phyloP scores from a whole-genome alignment of 1,284 basidiomycete species.

The Inonotus hispidus region DNA sequence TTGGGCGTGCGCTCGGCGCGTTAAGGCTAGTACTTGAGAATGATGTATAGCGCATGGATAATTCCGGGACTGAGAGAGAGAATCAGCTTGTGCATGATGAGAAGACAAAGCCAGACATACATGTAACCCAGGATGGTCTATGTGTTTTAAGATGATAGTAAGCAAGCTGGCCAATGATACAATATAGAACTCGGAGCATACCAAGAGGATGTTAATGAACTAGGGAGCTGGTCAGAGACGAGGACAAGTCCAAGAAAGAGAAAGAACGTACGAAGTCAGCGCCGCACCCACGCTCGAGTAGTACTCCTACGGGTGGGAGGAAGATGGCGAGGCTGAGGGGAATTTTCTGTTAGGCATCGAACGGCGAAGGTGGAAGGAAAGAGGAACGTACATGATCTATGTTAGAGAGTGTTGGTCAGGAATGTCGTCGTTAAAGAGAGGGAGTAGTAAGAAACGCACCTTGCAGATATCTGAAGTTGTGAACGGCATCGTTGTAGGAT shows the following conservation, averaged over 20 bases:
- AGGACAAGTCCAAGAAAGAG: not conserved
- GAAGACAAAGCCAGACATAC: constrained; percentile 31
- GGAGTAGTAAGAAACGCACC: constrained; percentile 32
- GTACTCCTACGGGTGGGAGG: constrained; percentile 74
- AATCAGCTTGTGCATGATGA: not conserved
- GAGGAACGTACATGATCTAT: constrained; percentile 34
- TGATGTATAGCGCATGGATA: constrained; percentile 74
- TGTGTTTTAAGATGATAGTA: not conserved
- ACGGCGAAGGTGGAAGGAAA: constrained; percentile 23
- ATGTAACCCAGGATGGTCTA: constrained; percentile 66
- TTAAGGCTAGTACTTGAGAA: constrained; percentile 48
- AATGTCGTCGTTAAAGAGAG: not conserved
- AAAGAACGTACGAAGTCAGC: constrained; percentile 52
- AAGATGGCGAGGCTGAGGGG: constrained; percentile 56
- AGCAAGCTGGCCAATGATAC: not conserved
- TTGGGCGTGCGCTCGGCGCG: not conserved
- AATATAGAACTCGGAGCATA: constrained; percentile 23
- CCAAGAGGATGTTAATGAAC: constrained; percentile 65
- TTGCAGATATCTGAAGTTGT: constrained; percentile 73
- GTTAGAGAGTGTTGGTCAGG: not conserved
- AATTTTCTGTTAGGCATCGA: not conserved
- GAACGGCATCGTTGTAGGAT: constrained; percentile 49
- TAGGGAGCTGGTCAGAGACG: constrained; percentile 22
- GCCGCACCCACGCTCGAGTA: constrained; percentile 71
- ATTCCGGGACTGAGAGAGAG: constrained; percentile 55